Base-by-base conservation (phyloP, 2,329 filamentous ascomycete species). In the Sclerotinia spermophila region DNA sequence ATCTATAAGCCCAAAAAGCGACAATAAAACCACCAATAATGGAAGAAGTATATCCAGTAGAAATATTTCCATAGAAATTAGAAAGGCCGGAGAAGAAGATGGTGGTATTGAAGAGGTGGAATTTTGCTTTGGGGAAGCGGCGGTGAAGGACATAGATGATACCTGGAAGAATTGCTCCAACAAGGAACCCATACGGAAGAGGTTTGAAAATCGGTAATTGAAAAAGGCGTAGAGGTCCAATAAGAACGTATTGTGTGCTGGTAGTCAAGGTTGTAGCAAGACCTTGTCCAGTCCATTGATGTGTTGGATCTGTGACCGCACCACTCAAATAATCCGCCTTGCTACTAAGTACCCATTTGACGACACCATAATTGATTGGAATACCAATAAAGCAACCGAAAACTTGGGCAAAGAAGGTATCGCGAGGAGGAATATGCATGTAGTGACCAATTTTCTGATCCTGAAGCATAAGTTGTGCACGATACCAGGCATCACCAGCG, bases 401-500 rank as follows among this genome's bases (percentile, higher is more conserved):
- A 5, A 89, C 81, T 74, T 89, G 87, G 1, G 85, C 86, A 77
- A 89, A 87, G 80, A 90, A 89, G 8, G 89, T 84, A 0, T 84
- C 81, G 19, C 85, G 84, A 2, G 87, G 87, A 0, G 87, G 86
- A 0, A 89, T 82, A 68, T 89, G 86, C 84, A 88, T 87, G 73
- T 89, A 89, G 73, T 89, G 86, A 0, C 86, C 87, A n/a, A 89
- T 87, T 75, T 89, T 87, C 76, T 86, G 85, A 75, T 90, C 87
- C 74, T 89, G 86, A 0, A 89, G 80, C 81, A 88, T 87, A 33
- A 83, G 82, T 73, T 86, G 85, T 0, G 85, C 85, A 24, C 85
- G 79, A 71, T 88, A 88, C 87, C 87, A 89, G 3, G 87, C 86
- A 68, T 89, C 86, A 19, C 87, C 87, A 1, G 87, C 86, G 24